Conservation (phyloP, 2,329 filamentous ascomycete species). For the Fusarium penzigii region DNA sequence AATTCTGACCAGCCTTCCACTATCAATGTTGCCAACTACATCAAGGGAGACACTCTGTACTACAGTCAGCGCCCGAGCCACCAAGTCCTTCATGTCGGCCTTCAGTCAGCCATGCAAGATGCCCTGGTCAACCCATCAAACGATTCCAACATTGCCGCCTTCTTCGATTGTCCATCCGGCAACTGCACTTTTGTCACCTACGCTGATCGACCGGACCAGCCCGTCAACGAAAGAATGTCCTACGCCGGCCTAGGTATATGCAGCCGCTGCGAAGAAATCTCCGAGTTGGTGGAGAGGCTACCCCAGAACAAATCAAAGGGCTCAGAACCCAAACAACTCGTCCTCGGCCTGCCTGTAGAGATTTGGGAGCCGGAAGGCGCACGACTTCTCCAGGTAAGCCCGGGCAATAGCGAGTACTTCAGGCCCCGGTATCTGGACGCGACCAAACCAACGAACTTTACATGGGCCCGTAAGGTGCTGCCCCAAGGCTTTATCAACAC, state of each 20-base stretch:
- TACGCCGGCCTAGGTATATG: slow-evolving; percentile 5
- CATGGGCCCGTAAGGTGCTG: slow-evolving; percentile 1
- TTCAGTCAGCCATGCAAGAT: slow-evolving; percentile 3
- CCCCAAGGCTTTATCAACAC: not conserved
- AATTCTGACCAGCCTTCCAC: not conserved
- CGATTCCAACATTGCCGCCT: slow-evolving; percentile 1
- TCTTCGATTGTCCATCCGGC: not conserved
- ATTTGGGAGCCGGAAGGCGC: not conserved
- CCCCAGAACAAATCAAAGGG: not conserved
- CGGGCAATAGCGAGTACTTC: not conserved
- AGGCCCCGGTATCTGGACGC: slow-evolving; percentile 1
- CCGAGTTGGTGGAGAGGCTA: not conserved
- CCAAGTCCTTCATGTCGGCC: not conserved
- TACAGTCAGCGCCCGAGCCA: not conserved
- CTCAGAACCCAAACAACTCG: not conserved
- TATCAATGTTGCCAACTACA: not conserved
- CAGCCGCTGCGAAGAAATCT: slow-evolving; percentile 2
- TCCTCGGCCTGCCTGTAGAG: not conserved
- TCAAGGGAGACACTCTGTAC: not conserved
- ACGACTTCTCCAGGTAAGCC: not conserved
- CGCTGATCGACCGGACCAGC: not conserved
- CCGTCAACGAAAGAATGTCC: not conserved
- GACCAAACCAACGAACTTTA: not conserved
- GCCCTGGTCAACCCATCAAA: slow-evolving; percentile 3
- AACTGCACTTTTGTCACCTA: slow-evolving; percentile 1